Evolutionary conservation across 1,284 basidiomycete genomes (phyloP).

Genomic region (Puccinia coronata): DNA sequence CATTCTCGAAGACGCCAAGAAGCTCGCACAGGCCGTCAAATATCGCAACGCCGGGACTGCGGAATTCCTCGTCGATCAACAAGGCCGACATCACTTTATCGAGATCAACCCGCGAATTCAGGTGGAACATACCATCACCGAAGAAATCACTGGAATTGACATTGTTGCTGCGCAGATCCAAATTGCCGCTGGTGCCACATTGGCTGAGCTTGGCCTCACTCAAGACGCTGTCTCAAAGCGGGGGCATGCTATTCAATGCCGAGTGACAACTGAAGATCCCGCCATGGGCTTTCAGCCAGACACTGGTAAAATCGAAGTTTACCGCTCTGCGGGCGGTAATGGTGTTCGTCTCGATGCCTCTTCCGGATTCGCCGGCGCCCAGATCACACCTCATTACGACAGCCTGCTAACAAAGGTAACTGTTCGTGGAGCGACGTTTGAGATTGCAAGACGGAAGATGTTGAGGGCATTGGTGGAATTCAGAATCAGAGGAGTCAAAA

Average conservation of each 20-base stretch:
- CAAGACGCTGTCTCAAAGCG: slow-evolving; percentile 95
- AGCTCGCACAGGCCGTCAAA: slow-evolving; percentile 83
- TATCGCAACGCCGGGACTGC: slow-evolving; percentile 97
- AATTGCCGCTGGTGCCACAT: slow-evolving; percentile 93
- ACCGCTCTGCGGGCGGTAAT: slow-evolving; percentile 96
- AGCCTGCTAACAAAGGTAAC: slow-evolving; percentile 95
- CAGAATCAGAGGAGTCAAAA: slow-evolving; percentile 97
- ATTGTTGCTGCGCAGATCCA: slow-evolving; percentile 98
- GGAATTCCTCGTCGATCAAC: slow-evolving; percentile 79
- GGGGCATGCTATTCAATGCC: slow-evolving; percentile 97
- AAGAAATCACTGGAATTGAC: slow-evolving; percentile 98
- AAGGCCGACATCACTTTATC: slow-evolving; percentile 96
- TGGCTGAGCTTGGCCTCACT: slow-evolving; percentile 92
- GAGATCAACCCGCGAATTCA: slow-evolving; percentile 97
- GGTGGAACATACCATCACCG: slow-evolving; percentile 86
- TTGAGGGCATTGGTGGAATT: slow-evolving; percentile 97
- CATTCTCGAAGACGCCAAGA: slow-evolving; percentile 88
- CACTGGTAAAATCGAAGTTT: slow-evolving; percentile 98
- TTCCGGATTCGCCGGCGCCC: slow-evolving; percentile 97
- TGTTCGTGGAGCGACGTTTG: slow-evolving; percentile 95
- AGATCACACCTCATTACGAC: slow-evolving; percentile 99
- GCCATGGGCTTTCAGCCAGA: slow-evolving; percentile 91
- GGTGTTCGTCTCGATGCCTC: slow-evolving; percentile 96
- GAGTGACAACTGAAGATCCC: slow-evolving; percentile 98
- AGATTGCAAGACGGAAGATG: slow-evolving; percentile 98